Evolutionary conservation across 805 yeast genomes (phyloP).

Genomic region (Kuraishia hungarica): DNA sequence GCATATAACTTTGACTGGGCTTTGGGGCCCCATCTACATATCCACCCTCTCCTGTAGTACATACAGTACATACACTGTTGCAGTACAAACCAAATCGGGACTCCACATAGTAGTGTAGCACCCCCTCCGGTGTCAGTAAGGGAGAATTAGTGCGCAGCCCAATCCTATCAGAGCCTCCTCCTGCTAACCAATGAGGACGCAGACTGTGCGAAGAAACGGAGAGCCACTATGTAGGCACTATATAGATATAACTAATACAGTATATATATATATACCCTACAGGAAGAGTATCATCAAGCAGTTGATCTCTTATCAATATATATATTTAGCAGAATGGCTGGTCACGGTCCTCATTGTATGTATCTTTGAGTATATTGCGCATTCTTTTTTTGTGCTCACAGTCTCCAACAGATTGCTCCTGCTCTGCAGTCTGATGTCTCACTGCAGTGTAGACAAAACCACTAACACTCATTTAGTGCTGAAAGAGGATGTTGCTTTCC

Average conservation of each 20-base stretch:
- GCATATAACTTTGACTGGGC: too few species aligned
- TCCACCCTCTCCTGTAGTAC: too few species aligned
- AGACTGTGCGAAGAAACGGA: background rate
- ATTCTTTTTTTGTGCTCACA: background rate
- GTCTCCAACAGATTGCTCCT: background rate
- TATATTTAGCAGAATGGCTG: constrained; percentile 1
- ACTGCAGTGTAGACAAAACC: background rate
- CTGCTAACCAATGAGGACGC: background rate
- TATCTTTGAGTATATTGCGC: background rate
- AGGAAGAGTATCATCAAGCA: background rate
- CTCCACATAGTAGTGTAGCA: too few species aligned
- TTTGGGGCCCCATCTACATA: too few species aligned
- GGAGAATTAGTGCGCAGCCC: background rate
- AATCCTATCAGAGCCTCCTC: background rate
- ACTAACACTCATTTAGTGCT: constrained; percentile 14
- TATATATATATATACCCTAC: background rate
- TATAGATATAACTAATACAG: background rate
- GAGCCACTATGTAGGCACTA: background rate
- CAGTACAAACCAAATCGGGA: too few species aligned
- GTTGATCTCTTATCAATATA: background rate
- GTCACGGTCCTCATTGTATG: constrained; percentile 6
- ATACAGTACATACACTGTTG: too few species aligned
- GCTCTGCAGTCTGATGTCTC: background rate
- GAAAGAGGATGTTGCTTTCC: constrained; percentile 21
- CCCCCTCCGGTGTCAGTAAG: too few species aligned